Base-by-base conservation (phyloP, 805 yeast species). In the Ogataea saltuana region DNA sequence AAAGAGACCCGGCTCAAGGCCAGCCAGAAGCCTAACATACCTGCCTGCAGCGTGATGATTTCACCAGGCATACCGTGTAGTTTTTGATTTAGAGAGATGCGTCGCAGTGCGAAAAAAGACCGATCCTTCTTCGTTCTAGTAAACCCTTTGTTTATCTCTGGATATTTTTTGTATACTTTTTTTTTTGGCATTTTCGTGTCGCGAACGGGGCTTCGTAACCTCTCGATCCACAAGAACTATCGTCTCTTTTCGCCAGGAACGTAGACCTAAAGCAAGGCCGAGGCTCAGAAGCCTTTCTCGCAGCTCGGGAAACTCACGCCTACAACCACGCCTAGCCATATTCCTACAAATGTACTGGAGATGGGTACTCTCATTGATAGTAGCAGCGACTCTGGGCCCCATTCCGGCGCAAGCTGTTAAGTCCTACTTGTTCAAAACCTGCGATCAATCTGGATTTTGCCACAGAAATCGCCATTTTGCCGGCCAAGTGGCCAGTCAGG, bases 401-500 rank as follows among this genome's bases (percentile, higher is more conserved):
- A 17, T 23, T n/a, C 51, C 52, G n/a, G 21, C 50, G 9, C 25
- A 31, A 9, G 76, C 75, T 1, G 88, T 81, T 28, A 82, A 83
- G 53, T 79, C 76, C 3, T 79, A 81, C 49, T 64, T 88, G 42
- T 85, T 88, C 70, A 86, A 88, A 59, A 78, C 72, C 11, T 90
- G 98, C 63, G 78, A 71, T 5, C 83, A 85, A 55, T 76, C 88
- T 13, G 95, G 96, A 6, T 89, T 90, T 59, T 90, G 98, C 59
- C 65, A 73, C 38, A 74, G 98, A 62, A 87, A 90, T 56, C 69
- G 91, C 42, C 80, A 78, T 44, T 88, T 76, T 58, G 86, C 88
- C 1, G 47, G 58, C 2, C 59, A 69, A 34, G 68, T 76, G 5
- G 43, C 49, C 5, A 51, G 51, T 6, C 44, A 39, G 9, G 56